Base-by-base conservation (phyloP, 495 filamentous ascomycete genomes). In the Eremomyces bilateralis region DNA sequence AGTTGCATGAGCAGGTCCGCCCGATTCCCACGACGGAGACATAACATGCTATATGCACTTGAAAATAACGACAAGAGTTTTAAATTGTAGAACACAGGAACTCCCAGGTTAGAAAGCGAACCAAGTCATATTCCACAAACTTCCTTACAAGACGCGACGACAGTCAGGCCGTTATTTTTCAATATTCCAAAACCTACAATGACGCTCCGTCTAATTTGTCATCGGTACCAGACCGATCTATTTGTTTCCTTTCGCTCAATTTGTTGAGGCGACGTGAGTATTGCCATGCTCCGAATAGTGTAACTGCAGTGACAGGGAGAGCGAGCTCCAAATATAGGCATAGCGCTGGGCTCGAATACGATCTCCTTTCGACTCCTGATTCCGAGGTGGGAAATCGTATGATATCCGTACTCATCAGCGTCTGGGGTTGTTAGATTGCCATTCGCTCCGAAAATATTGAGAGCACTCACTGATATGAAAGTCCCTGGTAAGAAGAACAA, bases 401-500 rank as follows among this genome's bases (percentile, higher is more conserved):
- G n/a, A 52, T 52, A 34, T 50, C 45, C 1, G 49, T 52, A 33
- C 44, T 47, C 47, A 52, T 50, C 16, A 52, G 38, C 27, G 49
- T 52, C 48, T 51, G 27, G 20, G 3, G 6, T 10, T 17, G 8
- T 3, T 4, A 36, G 18, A 35, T 18, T 20, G 6, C 15, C 11
- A 25, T 4, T 18, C 3, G 20, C 3, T 15, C 5, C 10, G 16
- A 4, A 15, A 18, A 12, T n/a, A 16, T 5, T 15, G 3, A 33
- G 4, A 20, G 15, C 11, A 42, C 52, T 38, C 49, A 59, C 53
- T 22, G 56, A 52, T 11, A 61, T 49, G 33, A 60, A 61, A 2
- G 57, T 61, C n/a, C 43, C 55, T 19, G 58, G 58, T 1, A 61
- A 45, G 44, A 54, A 61, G 21, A 60, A 47, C 10, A 61, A 40